A percentile compares a stretch with the other conserved stretches of the same genome.
Evolutionary conservation across 257 asterid species (phyloP).

Genomic region (Solanum sejunctum): DNA sequence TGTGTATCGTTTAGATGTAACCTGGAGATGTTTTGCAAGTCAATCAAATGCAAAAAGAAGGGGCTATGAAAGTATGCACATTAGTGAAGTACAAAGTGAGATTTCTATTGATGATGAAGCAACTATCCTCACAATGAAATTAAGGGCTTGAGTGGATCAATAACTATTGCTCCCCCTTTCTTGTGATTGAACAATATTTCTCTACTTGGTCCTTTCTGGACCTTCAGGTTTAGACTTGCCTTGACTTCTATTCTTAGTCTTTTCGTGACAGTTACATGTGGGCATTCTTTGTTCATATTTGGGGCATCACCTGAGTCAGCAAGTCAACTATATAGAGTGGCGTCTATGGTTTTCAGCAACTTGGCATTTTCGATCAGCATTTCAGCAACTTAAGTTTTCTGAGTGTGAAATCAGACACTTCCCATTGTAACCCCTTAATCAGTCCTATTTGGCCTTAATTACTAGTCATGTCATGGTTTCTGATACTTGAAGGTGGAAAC

Average conservation of each 20-base stretch:
- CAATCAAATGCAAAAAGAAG: background rate
- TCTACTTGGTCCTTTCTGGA: background rate
- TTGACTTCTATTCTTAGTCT: background rate
- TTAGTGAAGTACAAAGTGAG: background rate
- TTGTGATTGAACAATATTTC: background rate
- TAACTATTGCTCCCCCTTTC: background rate
- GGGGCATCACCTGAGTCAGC: background rate
- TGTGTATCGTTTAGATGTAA: slow-evolving; percentile 74
- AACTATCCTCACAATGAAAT: background rate
- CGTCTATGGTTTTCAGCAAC: background rate
- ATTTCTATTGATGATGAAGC: background rate
- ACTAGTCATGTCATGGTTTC: background rate
- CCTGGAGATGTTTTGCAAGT: slow-evolving; percentile 33
- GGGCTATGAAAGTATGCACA: background rate
- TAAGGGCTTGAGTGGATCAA: background rate
- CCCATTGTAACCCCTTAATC: background rate
- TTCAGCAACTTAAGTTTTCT: background rate
- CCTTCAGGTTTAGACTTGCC: background rate
- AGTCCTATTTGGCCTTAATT: background rate
- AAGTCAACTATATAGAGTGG: background rate
- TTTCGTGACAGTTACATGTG: background rate
- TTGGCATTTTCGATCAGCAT: background rate
- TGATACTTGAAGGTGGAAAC: background rate
- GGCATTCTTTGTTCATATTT: background rate
- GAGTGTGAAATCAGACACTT: background rate